Conservation (phyloP, 2,329 filamentous ascomycete species). For the Aureobasidium lini region DNA sequence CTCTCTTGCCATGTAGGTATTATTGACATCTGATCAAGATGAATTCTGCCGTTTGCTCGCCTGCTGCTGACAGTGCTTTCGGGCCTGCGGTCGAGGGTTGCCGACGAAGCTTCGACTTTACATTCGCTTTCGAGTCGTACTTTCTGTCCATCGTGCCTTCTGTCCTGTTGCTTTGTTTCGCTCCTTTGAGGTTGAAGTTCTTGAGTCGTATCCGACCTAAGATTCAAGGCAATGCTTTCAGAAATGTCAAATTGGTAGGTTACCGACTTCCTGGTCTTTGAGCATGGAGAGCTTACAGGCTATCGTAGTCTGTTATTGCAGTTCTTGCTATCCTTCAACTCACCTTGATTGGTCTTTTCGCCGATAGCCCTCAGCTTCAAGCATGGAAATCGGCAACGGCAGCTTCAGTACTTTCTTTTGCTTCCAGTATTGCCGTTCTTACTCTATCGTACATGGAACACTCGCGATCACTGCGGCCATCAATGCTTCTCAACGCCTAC, state of each 20-base stretch:
- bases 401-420: neutral
- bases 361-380: neutral
- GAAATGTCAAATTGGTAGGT: conserved; percentile 13
- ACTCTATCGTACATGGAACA: conserved; percentile 15
- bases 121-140: conserved; percentile 30
- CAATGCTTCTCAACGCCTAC: conserved; percentile 13
- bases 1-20: too few species aligned
- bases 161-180: conserved; percentile 24
- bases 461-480: conserved; percentile 13
- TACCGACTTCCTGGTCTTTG: neutral
- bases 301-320: neutral
- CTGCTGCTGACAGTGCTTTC: conserved; percentile 8
- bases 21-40: neutral
- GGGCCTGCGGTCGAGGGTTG: conserved; percentile 14
- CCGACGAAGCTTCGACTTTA: conserved; percentile 32
- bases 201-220: conserved; percentile 25
- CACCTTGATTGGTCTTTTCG: conserved; percentile 10
- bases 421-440: neutral
- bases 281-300: too few species aligned
- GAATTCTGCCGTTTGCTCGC: conserved; percentile 3
- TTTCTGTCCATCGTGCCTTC: conserved; percentile 28
- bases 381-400: conserved; percentile 4
- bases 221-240: neutral
- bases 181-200: conserved; percentile 24
- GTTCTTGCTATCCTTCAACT: conserved; percentile 3